These are phyloP conservation scores for Globisporangium alternatum DNA, from an alignment of 352 stramenopile genomes.

Conservation along the genomic window DNA sequence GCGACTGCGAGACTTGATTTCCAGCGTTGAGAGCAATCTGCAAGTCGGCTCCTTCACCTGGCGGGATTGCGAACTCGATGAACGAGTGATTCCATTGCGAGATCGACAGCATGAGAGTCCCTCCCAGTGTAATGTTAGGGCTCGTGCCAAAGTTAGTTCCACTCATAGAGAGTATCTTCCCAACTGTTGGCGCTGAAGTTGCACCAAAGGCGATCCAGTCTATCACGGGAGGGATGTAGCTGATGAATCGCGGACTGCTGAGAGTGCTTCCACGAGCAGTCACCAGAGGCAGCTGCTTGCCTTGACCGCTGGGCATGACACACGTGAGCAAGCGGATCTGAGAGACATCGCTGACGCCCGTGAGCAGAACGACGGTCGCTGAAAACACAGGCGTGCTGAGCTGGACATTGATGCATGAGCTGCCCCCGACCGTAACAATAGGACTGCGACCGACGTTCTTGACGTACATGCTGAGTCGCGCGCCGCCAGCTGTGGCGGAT, in stretches of 20 bases:
- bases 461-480: constrained; percentile 43
- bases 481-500: constrained; percentile 39
- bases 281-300: constrained; percentile 33
- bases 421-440: constrained; percentile 28
- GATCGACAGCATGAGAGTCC: constrained; percentile 22
- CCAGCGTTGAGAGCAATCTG: constrained; percentile 34
- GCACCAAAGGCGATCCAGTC: constrained; percentile 37
- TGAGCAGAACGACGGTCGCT: constrained; percentile 16
- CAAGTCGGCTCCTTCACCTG: constrained; percentile 41
- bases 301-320: constrained; percentile 42
- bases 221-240: constrained; percentile 45
- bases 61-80: constrained; percentile 41
- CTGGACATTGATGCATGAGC: constrained; percentile 29
- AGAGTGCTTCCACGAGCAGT: constrained; percentile 29
- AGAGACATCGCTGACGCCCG: constrained; percentile 20
- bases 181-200: constrained; percentile 29
- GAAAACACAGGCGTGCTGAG: constrained; percentile 13
- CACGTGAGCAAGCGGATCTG: constrained; percentile 44
- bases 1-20: constrained; percentile 34
- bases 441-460: constrained; percentile 54
- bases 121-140: constrained; percentile 27
- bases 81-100: constrained; percentile 26
- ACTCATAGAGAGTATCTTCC: constrained; percentile 38
- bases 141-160: constrained; percentile 43
- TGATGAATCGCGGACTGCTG: constrained; percentile 46